Evolutionary conservation across 2,329 filamentous ascomycete species (phyloP).

Genomic region (Cercospora nicotianae): DNA sequence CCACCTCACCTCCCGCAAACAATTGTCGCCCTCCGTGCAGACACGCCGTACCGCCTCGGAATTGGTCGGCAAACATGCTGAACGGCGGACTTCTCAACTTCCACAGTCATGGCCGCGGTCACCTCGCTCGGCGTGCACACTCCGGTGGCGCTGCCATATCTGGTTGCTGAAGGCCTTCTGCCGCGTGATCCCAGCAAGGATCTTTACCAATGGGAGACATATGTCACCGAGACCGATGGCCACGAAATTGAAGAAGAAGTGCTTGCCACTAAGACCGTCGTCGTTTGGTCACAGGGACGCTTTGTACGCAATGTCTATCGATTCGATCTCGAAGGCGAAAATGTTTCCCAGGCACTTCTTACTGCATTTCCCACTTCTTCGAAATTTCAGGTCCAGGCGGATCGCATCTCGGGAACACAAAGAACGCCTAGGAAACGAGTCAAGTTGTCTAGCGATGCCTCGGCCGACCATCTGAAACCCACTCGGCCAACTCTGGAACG

Average conservation of each 20-base stretch:
- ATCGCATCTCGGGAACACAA: conserved; percentile 5
- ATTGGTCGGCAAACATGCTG: conserved; percentile 23
- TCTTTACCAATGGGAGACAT: conserved; percentile 75
- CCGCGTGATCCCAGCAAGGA: conserved; percentile 64
- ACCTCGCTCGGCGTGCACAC: conserved; percentile 88
- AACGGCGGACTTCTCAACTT: background rate
- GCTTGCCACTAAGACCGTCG: conserved; percentile 70
- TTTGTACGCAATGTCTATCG: conserved; percentile 82
- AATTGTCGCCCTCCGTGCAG: background rate
- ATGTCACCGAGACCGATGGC: conserved; percentile 42
- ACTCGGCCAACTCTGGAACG: conserved; percentile 15
- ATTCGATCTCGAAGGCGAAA: conserved; percentile 83
- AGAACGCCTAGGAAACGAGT: conserved; percentile 11
- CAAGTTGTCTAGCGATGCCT: conserved; percentile 1
- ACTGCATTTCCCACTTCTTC: conserved; percentile 67
- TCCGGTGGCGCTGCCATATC: conserved; percentile 78
- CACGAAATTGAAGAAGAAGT: conserved; percentile 71
- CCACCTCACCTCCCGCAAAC: conserved; percentile 3
- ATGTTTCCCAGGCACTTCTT: conserved; percentile 80
- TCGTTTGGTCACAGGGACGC: conserved; percentile 86
- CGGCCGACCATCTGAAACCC: background rate
- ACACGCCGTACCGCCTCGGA: background rate
- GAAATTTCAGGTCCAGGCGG: background rate
- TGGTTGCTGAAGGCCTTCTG: conserved; percentile 77
- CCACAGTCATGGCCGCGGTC: conserved; percentile 73